A percentile compares a stretch with the other conserved stretches of the same genome.
Evolutionary conservation across 179 eudicot genomes (phyloP).

Genomic region (Silene coronaria): DNA sequence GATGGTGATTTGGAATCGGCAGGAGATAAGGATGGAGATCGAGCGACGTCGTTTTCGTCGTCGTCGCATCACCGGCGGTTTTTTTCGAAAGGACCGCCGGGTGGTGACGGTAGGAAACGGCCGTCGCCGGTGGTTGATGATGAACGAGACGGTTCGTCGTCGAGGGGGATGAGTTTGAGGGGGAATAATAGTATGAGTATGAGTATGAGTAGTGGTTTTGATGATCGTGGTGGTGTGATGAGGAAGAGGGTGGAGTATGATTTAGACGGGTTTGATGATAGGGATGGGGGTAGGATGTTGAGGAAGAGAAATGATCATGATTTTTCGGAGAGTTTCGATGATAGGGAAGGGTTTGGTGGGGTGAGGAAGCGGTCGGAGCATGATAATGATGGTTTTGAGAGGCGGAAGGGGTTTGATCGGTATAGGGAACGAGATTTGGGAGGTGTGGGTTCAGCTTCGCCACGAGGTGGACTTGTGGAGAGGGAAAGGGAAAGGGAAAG

Average conservation of each 20-base stretch:
- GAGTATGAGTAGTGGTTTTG: constrained; percentile 13
- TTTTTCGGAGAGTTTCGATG: constrained; percentile 42
- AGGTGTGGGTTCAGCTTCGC: constrained; percentile 50
- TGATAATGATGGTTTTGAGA: constrained; percentile 52
- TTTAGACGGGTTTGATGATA: constrained; percentile 34
- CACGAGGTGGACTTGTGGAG: constrained; percentile 48
- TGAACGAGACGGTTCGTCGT: constrained; percentile 28
- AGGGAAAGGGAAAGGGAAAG: constrained; percentile 44
- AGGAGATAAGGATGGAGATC: constrained; percentile 33
- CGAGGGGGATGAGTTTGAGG: constrained; percentile 21
- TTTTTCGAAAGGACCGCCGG: constrained; percentile 22
- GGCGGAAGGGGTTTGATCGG: constrained; percentile 63
- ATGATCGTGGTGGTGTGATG: constrained; percentile 16
- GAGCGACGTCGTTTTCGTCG: constrained; percentile 35
- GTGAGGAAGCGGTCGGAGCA: constrained; percentile 60
- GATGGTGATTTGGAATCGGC: constrained; percentile 37
- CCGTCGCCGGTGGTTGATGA: constrained; percentile 27
- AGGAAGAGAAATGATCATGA: constrained; percentile 37
- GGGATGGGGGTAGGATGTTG: constrained; percentile 31
- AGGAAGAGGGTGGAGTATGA: constrained; percentile 28
- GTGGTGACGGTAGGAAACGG: constrained; percentile 24
- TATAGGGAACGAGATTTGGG: constrained; percentile 63
- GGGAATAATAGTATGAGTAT: background rate
- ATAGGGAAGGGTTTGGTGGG: constrained; percentile 29
- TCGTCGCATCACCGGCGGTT: constrained; percentile 32